Conservation (phyloP, 495 filamentous ascomycete genomes). For the Glutinoglossum americanum region DNA sequence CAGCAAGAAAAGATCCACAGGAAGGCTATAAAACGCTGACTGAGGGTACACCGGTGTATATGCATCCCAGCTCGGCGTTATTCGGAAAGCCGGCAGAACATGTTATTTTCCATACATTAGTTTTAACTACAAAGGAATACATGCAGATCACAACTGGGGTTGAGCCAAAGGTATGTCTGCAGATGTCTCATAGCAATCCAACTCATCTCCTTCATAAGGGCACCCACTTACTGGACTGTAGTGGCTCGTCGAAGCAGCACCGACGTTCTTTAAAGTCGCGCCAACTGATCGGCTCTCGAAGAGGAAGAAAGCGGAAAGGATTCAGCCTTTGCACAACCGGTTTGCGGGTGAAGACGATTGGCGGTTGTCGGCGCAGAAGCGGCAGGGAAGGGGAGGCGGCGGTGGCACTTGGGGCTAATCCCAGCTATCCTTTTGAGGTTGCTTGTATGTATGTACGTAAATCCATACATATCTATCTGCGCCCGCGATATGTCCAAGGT, state of each 20-base stretch:
- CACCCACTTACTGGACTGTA: not conserved
- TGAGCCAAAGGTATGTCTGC: slow-evolving; percentile 49
- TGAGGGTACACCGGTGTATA: slow-evolving; percentile 82
- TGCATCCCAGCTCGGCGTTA: slow-evolving; percentile 75
- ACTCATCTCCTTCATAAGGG: not conserved
- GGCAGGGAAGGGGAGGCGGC: slow-evolving; percentile 72
- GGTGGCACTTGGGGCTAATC: slow-evolving; percentile 83
- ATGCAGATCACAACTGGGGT: slow-evolving; percentile 87
- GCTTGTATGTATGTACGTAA: too few relatives aligned
- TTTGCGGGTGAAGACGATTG: slow-evolving; percentile 85
- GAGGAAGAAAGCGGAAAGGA: slow-evolving; percentile 81
- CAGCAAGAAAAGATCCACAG: slow-evolving; percentile 82
- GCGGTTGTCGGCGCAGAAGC: slow-evolving; percentile 74
- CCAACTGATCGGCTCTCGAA: slow-evolving; percentile 74
- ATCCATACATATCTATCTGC: too few relatives aligned
- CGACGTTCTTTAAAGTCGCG: slow-evolving; percentile 96
- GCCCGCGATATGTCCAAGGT: too few relatives aligned
- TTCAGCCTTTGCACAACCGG: slow-evolving; percentile 83
- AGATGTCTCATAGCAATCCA: not conserved
- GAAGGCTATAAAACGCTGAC: slow-evolving; percentile 95
- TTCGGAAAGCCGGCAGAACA: slow-evolving; percentile 94
- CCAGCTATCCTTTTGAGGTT: not conserved
- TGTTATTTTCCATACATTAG: slow-evolving; percentile 76
- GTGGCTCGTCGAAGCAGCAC: slow-evolving; percentile 74
- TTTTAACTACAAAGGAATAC: slow-evolving; percentile 90